Base-by-base conservation (phyloP, 768 basidiomycete genomes). In the Lactarius hatsudake region DNA sequence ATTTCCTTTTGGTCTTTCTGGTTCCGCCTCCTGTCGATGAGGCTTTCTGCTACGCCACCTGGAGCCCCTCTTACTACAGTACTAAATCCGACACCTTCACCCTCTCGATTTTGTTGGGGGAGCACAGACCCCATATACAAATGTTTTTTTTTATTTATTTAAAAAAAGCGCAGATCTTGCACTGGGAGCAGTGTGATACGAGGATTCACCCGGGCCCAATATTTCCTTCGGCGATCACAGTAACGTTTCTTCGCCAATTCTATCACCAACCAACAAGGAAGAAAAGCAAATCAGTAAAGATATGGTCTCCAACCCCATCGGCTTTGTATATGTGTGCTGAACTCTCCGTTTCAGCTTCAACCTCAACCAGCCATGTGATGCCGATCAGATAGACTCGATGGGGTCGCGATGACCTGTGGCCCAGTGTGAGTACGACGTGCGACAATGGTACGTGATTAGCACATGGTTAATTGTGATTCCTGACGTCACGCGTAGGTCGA, bases 61-160 rank as follows among this genome's bases (percentile, higher is more conserved):
- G 83, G 82, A 17, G 89, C 32, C 90, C 90, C 7, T 93, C 93
- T 81, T 94, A 92, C 77, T 90, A 93, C 80, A 83, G 93, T 34
- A 30, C 30, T 28, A 28, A 28, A 28, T 28, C 26, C 26, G 26
- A 28, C 26, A 28, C 26, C 26, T 28, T 28, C n/a, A 54, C 85
- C 89, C n/a, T 89, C 88, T 61, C 82, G 87, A 48, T 79, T 89
- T 65, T 79, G 9, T 87, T 28, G 83, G 84, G 69, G 82, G 12
- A 13, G 12, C 12, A 4, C 36, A 36, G 36, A 3, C 9, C 32
- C 32, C 32, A 9, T 9, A 36, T 36, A 36, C 34, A 36, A 12
- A 36, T 36, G 10, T 10, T 36, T 36, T 36, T n/a, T n/a, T n/a
- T n/a, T n/a, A n/a, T n/a, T n/a, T n/a, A n/a, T n/a, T n/a, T n/a